Evolutionary conservation across 352 stramenopile species (phyloP), one percentile per base, ranked within the genome.

Genomic region (Phytophthora litchii): DNA sequence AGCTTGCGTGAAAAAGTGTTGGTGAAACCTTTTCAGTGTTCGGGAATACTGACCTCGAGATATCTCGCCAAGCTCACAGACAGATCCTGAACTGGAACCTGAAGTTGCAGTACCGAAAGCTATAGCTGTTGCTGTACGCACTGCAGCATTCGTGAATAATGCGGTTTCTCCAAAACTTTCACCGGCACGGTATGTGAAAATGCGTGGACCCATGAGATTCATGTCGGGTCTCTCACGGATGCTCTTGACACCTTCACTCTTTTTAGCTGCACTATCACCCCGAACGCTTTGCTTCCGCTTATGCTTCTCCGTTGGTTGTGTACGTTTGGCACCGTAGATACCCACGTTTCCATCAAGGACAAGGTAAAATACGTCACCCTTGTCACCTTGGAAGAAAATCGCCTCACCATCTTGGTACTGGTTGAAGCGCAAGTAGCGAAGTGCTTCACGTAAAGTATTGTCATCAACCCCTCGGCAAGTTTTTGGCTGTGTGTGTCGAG

Each of bases 351-450:
- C 78, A 9, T 80, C 47, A n/a, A 84, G 70, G 8, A 83, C 20
- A 13, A 86, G 64, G 54, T 83, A 88, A 51, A 86, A 88, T 4
- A 67, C 67, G 37, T 86, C 60, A 9, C 78, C 78, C 27, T 72
- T 70, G 13, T 88, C 75, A 19, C 78, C 78, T 62, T 88, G 70
- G 36, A 75, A 75, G 51, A 88, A 88, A 14, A 88, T 64, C 11
- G 65, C 53, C 6, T 83, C 71, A 14, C 73, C 72, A 38, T 83
- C 75, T 43, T 73, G 45, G 23, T 79, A 84, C 40, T 76, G 60
- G 8, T 52, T 67, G 16, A 84, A 74, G 20, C 54, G 67, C 29
- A 86, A 52, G 45, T 70, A 78, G 5, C 65, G 64, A 36, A 86
- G 69, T 19, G 67, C 58, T 48, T 88, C 76, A 25, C 65, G 54